Percentiles rank a stretch among this genome's conserved stretches.
These are phyloP conservation scores for Chrysoporthe puriensis DNA, from an alignment of 2,329 filamentous ascomycete species.

Conservation along the genomic window DNA sequence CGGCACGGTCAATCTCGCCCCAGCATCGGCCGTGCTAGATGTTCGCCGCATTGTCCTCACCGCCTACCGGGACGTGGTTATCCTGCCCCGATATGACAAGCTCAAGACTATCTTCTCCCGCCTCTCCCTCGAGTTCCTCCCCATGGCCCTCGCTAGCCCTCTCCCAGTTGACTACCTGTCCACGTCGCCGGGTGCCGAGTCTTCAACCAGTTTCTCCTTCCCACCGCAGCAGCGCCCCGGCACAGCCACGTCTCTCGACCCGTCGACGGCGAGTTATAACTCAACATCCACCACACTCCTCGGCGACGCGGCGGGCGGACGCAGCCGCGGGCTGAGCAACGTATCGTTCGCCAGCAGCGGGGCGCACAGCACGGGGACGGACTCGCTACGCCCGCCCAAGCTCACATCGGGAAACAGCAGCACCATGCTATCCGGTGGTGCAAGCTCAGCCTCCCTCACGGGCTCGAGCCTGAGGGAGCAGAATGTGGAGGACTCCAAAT, in stretches of 20 bases:
- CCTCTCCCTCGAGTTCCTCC: slow-evolving; percentile 78
- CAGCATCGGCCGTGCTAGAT: slow-evolving; percentile 67
- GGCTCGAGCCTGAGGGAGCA: slow-evolving; percentile 52
- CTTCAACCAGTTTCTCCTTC: slow-evolving; percentile 39
- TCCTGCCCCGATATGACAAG: slow-evolving; percentile 85
- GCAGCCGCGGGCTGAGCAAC: slow-evolving; percentile 84
- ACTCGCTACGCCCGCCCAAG: slow-evolving; percentile 41
- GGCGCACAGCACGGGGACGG: slow-evolving; percentile 47
- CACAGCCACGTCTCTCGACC: slow-evolving; percentile 77
- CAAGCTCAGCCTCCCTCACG: slow-evolving; percentile 37
- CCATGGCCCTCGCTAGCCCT: slow-evolving; percentile 59
- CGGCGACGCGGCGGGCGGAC: slow-evolving; percentile 63
- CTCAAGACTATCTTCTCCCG: slow-evolving; percentile 90
- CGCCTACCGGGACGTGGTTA: slow-evolving; percentile 85
- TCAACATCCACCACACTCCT: slow-evolving; percentile 79
- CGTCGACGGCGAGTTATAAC: slow-evolving; percentile 76
- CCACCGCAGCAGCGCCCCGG: slow-evolving; percentile 56
- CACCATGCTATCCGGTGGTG: slow-evolving; percentile 28
- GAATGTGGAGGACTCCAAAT: slow-evolving; percentile 69
- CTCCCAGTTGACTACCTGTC: slow-evolving; percentile 49
- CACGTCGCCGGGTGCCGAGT: slow-evolving; percentile 54
- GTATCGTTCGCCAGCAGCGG: slow-evolving; percentile 64
- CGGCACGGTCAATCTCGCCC: slow-evolving; percentile 47
- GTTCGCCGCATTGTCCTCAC: slow-evolving; percentile 87
- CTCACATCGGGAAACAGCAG: slow-evolving; percentile 24